phyloP scores from a whole-genome alignment of 2,329 filamentous ascomycete genomes.

The Cladosporium sp. region DNA sequence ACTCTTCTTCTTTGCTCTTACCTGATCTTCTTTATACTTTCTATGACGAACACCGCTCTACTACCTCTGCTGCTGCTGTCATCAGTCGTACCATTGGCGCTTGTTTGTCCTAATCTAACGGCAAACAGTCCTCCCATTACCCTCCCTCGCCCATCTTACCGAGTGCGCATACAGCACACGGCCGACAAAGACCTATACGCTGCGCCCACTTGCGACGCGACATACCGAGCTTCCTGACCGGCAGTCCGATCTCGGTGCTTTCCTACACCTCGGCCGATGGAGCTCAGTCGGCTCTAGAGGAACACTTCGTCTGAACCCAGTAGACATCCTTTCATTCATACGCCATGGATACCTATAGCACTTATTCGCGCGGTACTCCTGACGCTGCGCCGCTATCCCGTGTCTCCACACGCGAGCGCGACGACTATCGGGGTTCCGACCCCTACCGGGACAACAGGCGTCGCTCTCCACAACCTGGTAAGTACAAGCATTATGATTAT shows the following conservation, averaged over 20 bases:
- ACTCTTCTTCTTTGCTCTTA: constrained; percentile 14
- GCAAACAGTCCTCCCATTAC: constrained; percentile 22
- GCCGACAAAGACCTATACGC: not conserved
- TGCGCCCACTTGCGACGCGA: not conserved
- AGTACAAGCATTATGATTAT: not conserved
- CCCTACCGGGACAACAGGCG: constrained; percentile 26
- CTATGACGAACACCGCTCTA: constrained; percentile 28
- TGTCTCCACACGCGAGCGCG: constrained; percentile 16
- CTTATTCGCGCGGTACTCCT: constrained; percentile 11
- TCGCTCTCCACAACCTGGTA: constrained; percentile 24
- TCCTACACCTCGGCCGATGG: constrained; percentile 17
- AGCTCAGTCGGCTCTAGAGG: not conserved
- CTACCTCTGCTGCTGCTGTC: constrained; percentile 10
- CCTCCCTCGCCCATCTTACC: constrained; percentile 7
- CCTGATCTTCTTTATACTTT: constrained; percentile 22
- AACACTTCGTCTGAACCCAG: constrained; percentile 15
- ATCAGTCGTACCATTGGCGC: constrained; percentile 8
- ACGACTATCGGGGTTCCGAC: constrained; percentile 25
- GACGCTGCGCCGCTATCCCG: constrained; percentile 17
- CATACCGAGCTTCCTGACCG: constrained; percentile 6
- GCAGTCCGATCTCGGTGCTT: constrained; percentile 2
- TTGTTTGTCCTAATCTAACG: constrained; percentile 23
- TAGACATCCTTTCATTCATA: not conserved
- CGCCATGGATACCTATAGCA: constrained; percentile 17
- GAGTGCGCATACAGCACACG: constrained; percentile 12